Conservation (phyloP, 371 early-diverging fungal species). For the Choanephora cucurbitarum region DNA sequence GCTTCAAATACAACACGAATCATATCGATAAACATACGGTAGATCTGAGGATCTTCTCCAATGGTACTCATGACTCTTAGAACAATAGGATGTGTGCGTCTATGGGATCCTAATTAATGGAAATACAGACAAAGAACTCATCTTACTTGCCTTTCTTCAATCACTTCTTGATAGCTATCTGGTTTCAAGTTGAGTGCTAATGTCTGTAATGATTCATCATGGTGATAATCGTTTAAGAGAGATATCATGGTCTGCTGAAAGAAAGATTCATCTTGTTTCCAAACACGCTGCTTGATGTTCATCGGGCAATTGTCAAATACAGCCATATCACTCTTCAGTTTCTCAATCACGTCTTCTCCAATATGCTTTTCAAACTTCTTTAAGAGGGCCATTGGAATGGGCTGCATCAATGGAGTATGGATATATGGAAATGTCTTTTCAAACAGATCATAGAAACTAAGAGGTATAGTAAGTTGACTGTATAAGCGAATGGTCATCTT, state of each 20-base stretch:
- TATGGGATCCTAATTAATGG: conserved; percentile 11
- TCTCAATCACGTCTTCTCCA: conserved; percentile 49
- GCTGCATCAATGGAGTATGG: conserved; percentile 56
- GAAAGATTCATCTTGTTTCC: conserved; percentile 50
- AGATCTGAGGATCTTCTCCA: conserved; percentile 57
- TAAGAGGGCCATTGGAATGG: conserved; percentile 65
- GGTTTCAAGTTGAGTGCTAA: conserved; percentile 54
- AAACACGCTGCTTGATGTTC: conserved; percentile 48
- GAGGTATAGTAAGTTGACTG: no score
- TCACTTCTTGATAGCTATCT: conserved; percentile 50
- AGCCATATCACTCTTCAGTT: conserved; percentile 44
- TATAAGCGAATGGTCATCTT: conserved; percentile 12
- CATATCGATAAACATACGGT: conserved; percentile 60
- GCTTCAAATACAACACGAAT: conserved; percentile 59
- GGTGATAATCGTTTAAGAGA: conserved; percentile 49
- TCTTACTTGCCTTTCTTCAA: conserved; percentile 44
- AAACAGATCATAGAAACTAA: conserved; percentile 55
- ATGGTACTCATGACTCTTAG: conserved; percentile 54
- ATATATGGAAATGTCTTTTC: conserved; percentile 58
- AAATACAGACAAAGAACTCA: not conserved
- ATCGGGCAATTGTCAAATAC: conserved; percentile 55
- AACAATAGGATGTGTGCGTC: conserved; percentile 60
- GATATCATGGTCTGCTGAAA: conserved; percentile 43
- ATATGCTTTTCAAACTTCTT: conserved; percentile 55
- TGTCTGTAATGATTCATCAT: conserved; percentile 38